Evolutionary conservation across 768 basidiomycete species (phyloP), one percentile per base, ranked within the genome.

Genomic region (Phylloporus scabripes): DNA sequence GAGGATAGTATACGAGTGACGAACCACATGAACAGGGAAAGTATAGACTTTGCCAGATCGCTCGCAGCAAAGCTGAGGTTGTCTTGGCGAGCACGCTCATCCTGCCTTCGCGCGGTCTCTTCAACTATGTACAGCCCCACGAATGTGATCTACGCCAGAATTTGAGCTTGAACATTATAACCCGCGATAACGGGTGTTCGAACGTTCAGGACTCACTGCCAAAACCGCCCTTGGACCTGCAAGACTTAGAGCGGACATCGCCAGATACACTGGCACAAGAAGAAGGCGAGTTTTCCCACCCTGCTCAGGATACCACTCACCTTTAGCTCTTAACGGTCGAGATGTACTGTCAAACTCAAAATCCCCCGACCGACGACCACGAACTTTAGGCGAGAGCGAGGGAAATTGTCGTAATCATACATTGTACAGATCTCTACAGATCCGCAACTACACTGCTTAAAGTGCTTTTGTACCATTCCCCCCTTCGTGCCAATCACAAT

Each of bases 1-100:
- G 31, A 47, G 11, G 40, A 38, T 9, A 18, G 26, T 20, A 20
- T 15, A 12, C 36, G 31, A 28, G 28, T 39, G 26, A 44, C 24
- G 14, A 53, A 41, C 58, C 58, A 64, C 11, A 56, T 18, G 28
- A 15, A 51, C 2, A 63, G 24, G 24, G 53, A 61, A 40, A 60
- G 11, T 2, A 48, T 11, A 8, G 49, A 44, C 40, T 66, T 66
- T 42, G 37, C 15, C 17, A 57, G 40, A 42, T 68, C 58, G 7
- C 29, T 59, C 29, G 51, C 41, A 43, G 52, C 61, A 15, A 61
- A 58, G 14, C 34, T 52, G 26, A 64, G 46, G 9, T 40, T 46
- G 50, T 54, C 51, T 32, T 28, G 45, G 8, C 21, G 44, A 23
- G 23, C 21, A 34, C 28, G 45, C n/a, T 28, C 43, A 17, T 47